These are phyloP conservation scores for Mycosarcoma mackinlayi DNA, from an alignment of 1,284 basidiomycete genomes.

Conservation along the genomic window DNA sequence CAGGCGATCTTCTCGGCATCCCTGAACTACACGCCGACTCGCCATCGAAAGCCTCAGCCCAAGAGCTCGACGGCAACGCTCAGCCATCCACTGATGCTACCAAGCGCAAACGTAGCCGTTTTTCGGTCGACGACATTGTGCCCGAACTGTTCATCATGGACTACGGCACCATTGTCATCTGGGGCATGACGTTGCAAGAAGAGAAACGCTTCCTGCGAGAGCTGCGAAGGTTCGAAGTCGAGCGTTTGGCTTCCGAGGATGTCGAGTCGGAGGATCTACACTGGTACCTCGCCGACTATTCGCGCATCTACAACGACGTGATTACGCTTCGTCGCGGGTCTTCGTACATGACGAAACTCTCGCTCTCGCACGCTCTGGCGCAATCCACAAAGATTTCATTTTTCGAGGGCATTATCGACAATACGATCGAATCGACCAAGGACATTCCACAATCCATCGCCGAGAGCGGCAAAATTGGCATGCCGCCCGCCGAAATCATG, in stretches of 20 bases:
- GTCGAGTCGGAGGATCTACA: constrained; percentile 94
- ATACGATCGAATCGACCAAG: constrained; percentile 95
- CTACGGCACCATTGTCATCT: constrained; percentile 93
- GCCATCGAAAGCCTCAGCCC: constrained; percentile 15
- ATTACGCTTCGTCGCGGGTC: constrained; percentile 94
- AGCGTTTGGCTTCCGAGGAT: constrained; percentile 74
- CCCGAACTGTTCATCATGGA: constrained; percentile 80
- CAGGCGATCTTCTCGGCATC: constrained; percentile 64
- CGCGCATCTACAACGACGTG: constrained; percentile 93
- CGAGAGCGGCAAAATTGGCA: constrained; percentile 87
- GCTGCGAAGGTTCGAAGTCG: constrained; percentile 86
- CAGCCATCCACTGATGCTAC: constrained; percentile 1
- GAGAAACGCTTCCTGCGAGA: constrained; percentile 89
- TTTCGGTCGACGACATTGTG: constrained; percentile 51
- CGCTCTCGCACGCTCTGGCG: constrained; percentile 90
- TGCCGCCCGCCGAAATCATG: constrained; percentile 84
- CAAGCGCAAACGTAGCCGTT: constrained; percentile 41
- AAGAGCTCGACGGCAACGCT: constrained; percentile 23
- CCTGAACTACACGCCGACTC: constrained; percentile 50
- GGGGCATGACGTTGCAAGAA: constrained; percentile 94
- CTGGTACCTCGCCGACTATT: constrained; percentile 94
- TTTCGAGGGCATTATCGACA: constrained; percentile 85
- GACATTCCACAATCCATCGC: constrained; percentile 93
- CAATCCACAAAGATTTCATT: constrained; percentile 90
- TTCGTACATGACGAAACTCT: constrained; percentile 96